phyloP scores from a whole-genome alignment of 1,284 basidiomycete genomes.

The Puccinia novopanici region DNA sequence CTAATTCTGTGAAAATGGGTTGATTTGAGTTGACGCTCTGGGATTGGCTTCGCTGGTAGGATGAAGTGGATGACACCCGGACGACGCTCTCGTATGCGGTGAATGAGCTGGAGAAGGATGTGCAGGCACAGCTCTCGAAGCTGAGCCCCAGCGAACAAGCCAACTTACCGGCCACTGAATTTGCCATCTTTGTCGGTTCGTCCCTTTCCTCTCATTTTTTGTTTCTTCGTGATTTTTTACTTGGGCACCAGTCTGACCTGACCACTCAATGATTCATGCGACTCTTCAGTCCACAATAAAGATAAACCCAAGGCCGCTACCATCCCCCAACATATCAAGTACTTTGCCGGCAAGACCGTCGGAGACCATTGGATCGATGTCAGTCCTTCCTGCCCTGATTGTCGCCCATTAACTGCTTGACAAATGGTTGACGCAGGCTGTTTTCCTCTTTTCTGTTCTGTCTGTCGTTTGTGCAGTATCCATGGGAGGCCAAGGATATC shows the following conservation, averaged over 20 bases:
- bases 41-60: slow-evolving; percentile 62
- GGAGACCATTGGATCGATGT: slow-evolving; percentile 50
- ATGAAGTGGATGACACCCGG: slow-evolving; percentile 91
- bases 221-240: background rate
- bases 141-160: slow-evolving; percentile 64
- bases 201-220: background rate
- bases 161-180: slow-evolving; percentile 65
- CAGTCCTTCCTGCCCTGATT: background rate
- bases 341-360: slow-evolving; percentile 56
- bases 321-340: slow-evolving; percentile 71
- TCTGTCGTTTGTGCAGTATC: slow-evolving; percentile 31
- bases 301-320: slow-evolving; percentile 76
- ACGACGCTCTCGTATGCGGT: slow-evolving; percentile 76
- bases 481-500: slow-evolving; percentile 50
- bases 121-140: slow-evolving; percentile 63
- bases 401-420: too few relatives aligned
- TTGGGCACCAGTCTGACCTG: slow-evolving; percentile 66
- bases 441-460: background rate
- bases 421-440: background rate
- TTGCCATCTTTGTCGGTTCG: slow-evolving; percentile 76
- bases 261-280: background rate
- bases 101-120: slow-evolving; percentile 80
- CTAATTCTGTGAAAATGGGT: background rate
- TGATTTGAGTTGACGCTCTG: too few relatives aligned
- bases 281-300: slow-evolving; percentile 78